Percentiles rank a stretch among this genome's conserved stretches.
phyloP scores from a whole-genome alignment of 768 basidiomycete genomes.

The Ramaria rubella region DNA sequence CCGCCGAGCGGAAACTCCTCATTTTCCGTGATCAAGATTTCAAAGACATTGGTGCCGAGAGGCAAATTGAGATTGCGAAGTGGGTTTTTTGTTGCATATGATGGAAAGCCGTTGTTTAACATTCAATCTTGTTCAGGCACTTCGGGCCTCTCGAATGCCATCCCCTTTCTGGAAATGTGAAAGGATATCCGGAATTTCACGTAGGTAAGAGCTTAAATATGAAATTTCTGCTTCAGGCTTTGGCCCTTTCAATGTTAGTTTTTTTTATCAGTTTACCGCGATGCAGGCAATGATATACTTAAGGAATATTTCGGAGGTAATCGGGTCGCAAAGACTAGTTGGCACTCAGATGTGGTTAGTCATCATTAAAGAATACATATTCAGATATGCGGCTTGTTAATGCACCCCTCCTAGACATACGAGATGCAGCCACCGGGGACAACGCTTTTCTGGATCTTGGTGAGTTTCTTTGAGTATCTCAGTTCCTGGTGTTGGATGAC shows the following conservation, averaged over 20 bases:
- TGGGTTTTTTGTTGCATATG: constrained; percentile 11
- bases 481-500: not conserved
- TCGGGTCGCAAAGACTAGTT: constrained; percentile 36
- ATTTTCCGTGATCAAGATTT: constrained; percentile 57
- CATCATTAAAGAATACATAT: not conserved
- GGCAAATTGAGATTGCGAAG: constrained; percentile 47
- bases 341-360: constrained; percentile 52
- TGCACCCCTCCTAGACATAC: constrained; percentile 34
- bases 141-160: constrained; percentile 25
- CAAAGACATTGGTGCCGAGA: constrained; percentile 47
- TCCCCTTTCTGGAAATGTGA: constrained; percentile 39
- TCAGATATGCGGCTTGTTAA: not conserved
- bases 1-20: constrained; percentile 48
- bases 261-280: constrained; percentile 40
- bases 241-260: not conserved
- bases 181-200: constrained; percentile 54
- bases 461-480: not conserved
- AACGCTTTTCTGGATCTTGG: constrained; percentile 52
- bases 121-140: constrained; percentile 13
- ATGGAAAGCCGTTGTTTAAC: not conserved
- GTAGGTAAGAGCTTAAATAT: constrained; percentile 34
- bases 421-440: constrained; percentile 50
- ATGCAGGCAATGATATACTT: constrained; percentile 37
- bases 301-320: constrained; percentile 38
- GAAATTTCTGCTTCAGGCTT: not conserved